A percentile compares a stretch with the other conserved stretches of the same genome.
phyloP scores from a whole-genome alignment of 352 stramenopile species.

The Phytophthora citricola region DNA sequence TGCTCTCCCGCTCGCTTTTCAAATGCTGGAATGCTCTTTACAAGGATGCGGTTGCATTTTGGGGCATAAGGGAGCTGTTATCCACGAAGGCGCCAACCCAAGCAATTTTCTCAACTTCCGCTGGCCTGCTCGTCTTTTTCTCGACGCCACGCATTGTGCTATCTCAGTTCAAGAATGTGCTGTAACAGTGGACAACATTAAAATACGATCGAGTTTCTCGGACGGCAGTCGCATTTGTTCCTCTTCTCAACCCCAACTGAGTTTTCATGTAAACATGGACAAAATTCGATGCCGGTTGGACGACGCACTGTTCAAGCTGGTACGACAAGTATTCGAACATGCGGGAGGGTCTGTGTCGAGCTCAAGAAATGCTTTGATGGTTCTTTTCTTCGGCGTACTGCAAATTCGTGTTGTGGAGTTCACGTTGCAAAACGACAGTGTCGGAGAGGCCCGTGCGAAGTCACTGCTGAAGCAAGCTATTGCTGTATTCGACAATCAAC shows the following conservation, averaged over 20 bases:
- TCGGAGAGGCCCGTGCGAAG: slow-evolving; percentile 39
- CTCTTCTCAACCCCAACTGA: slow-evolving; percentile 57
- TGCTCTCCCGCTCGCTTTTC: slow-evolving; percentile 65
- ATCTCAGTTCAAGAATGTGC: slow-evolving; percentile 42
- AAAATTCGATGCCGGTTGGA: slow-evolving; percentile 61
- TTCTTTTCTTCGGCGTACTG: slow-evolving; percentile 62
- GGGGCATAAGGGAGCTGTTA: not conserved
- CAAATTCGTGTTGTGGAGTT: slow-evolving; percentile 63
- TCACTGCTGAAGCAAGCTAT: slow-evolving; percentile 62
- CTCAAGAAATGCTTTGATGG: slow-evolving; percentile 7
- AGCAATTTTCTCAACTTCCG: slow-evolving; percentile 1
- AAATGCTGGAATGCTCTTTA: slow-evolving; percentile 77
- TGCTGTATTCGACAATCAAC: slow-evolving; percentile 67
- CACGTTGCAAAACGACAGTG: slow-evolving; percentile 41
- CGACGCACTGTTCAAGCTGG: slow-evolving; percentile 24
- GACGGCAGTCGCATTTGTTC: slow-evolving; percentile 50
- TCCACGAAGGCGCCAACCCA: not conserved
- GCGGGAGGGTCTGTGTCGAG: slow-evolving; percentile 1
- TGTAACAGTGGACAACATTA: slow-evolving; percentile 44
- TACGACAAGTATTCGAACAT: slow-evolving; percentile 16
- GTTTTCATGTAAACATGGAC: slow-evolving; percentile 46
- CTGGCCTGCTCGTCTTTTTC: slow-evolving; percentile 41
- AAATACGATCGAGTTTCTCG: slow-evolving; percentile 60
- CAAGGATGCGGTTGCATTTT: slow-evolving; percentile 60
- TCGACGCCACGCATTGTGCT: slow-evolving; percentile 43